Percentiles rank a stretch among this genome's conserved stretches.
These are phyloP conservation scores for Plasmodiophora brassicae DNA, from an alignment of 208 protist species.

Conservation along the genomic window DNA sequence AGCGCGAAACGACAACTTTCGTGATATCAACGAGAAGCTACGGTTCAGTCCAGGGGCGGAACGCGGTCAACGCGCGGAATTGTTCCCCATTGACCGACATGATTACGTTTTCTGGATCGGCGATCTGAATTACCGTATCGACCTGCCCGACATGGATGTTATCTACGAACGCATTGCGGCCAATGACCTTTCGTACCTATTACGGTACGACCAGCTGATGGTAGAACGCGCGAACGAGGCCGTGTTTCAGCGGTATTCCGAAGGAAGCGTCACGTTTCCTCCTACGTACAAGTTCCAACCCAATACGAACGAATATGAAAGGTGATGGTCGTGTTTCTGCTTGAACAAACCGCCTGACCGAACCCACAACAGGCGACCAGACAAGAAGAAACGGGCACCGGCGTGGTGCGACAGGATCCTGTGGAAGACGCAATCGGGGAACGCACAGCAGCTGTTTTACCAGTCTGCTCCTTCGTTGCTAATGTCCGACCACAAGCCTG, in stretches of 20 bases:
- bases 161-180: background rate
- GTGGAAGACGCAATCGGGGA: background rate
- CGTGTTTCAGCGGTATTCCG: background rate
- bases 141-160: background rate
- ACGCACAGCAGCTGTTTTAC: background rate
- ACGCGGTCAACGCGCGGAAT: background rate
- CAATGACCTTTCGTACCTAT: background rate
- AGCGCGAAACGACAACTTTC: background rate
- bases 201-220: background rate
- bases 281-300: conserved; percentile 37
- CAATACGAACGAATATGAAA: conserved; percentile 18
- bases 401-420: conserved; percentile 28
- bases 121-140: background rate
- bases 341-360: background rate
- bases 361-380: background rate
- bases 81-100: background rate
- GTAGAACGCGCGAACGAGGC: background rate
- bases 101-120: background rate
- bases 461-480: background rate
- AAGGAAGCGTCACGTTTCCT: background rate
- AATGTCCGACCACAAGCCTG: background rate
- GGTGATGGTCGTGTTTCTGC: background rate
- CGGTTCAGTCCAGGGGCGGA: background rate
- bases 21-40: background rate
- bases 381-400: background rate